Evolutionary conservation across 495 filamentous ascomycete species (phyloP), one percentile per base, ranked within the genome.

Genomic region (Achaetomiella virescens): DNA sequence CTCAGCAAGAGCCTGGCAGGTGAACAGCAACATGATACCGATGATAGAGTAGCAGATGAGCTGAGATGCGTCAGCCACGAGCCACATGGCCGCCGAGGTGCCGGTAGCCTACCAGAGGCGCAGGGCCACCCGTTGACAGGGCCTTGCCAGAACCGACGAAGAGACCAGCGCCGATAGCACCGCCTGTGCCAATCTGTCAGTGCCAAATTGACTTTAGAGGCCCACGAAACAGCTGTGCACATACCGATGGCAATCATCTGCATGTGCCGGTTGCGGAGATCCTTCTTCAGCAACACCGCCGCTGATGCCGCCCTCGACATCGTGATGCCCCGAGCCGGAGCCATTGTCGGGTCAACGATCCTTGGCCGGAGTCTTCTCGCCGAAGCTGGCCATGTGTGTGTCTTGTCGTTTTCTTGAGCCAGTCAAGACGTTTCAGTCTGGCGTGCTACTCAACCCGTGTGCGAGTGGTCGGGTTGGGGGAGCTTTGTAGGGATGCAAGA

Each of bases 201-300:
- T 22, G 1, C n/a, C 8, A 24, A 4, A 17, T n/a, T 14, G 14
- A 42, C 59, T 48, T 65, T 33, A 3, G 27, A 40, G n/a, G 41
- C n/a, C 9, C 2, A 2, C 3, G 1, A 52, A n/a, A 15, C 1
- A 40, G 9, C n/a, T n/a, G n/a, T n/a, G n/a, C 18, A 17, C 68
- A 54, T 63, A 79, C 83, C 85, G 60, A 89, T 84, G 47, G 85
- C 86, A 68, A 88, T 87, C 81, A 89, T 87, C 55, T 88, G 85
- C 77, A 88, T 81, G 61, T 89, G 85, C 27, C 84, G 77, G 41
- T 40, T 48, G 46, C 52, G 59, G n/a, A 74, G 55, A 27, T 65
- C 66, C 31, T 63, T 64, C 44, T 65, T 62, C 48, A 74, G 63
- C 46, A 46, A n/a, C 36, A 14, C 61, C 51, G 61, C 55, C 52